Evolutionary conservation across 2,329 filamentous ascomycete species (phyloP).

Genomic region (Colletotrichum echinochloae): DNA sequence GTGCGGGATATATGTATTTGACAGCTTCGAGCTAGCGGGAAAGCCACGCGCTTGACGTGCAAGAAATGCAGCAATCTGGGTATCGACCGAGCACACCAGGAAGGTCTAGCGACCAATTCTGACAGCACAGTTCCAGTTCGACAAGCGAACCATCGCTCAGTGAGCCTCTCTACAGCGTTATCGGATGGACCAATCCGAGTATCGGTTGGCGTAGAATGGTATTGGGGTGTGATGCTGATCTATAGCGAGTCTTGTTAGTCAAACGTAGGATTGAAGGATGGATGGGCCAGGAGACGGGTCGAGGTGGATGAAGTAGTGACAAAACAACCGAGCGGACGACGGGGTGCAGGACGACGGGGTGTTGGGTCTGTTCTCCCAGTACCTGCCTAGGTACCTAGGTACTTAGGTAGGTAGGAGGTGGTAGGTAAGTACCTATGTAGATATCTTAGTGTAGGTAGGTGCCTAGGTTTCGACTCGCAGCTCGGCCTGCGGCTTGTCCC

Average conservation of each 20-base stretch:
- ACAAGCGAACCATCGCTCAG: slow-evolving; percentile 26
- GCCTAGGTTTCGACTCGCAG: slow-evolving; percentile 33
- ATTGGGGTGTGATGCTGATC: background rate
- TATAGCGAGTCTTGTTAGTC: background rate
- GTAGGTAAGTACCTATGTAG: no score
- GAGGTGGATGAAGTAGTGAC: slow-evolving; percentile 6
- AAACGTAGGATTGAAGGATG: background rate
- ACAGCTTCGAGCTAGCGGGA: no score
- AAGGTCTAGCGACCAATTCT: background rate
- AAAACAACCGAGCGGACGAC: slow-evolving; percentile 4
- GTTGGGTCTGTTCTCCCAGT: slow-evolving; percentile 32
- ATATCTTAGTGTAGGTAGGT: no score
- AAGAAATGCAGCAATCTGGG: background rate
- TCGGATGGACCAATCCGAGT: background rate
- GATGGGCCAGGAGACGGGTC: background rate
- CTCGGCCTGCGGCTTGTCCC: slow-evolving; percentile 18
- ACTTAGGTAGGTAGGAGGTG: background rate
- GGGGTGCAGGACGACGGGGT: slow-evolving; percentile 16
- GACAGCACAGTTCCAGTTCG: slow-evolving; percentile 4
- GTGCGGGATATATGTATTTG: background rate
- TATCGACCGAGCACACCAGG: background rate
- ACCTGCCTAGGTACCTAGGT: background rate
- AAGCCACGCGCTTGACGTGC: background rate
- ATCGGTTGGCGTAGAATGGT: background rate
- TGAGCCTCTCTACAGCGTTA: background rate